These are phyloP conservation scores for Dioscorea dumetorum DNA, from an alignment of 106 monocot species.

Conservation along the genomic window DNA sequence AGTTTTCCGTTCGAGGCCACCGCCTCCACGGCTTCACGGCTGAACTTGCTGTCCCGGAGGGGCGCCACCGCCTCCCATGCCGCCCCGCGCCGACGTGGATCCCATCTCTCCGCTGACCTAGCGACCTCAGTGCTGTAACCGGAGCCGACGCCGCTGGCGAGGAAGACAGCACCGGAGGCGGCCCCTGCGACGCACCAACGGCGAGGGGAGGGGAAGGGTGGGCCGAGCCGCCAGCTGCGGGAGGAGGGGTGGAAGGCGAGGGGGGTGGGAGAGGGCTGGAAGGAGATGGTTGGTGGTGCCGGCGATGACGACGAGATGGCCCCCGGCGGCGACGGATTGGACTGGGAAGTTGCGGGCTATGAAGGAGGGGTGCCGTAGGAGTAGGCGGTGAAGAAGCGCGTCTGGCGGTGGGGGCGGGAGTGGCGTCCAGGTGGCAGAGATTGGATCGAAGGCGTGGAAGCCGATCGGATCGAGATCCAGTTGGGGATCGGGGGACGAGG, in stretches of 20 bases:
- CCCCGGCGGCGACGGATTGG: conserved; percentile 42
- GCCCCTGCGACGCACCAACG: conserved; percentile 72
- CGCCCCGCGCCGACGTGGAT: conserved; percentile 2
- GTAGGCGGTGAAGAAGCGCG: conserved; percentile 13
- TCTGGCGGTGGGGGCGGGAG: conserved; percentile 44
- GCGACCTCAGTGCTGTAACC: conserved; percentile 47
- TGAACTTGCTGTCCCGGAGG: conserved; percentile 67
- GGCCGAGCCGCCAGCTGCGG: conserved; percentile 41
- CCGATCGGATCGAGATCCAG: conserved; percentile 9
- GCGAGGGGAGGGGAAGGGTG: conserved; percentile 46
- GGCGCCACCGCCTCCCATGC: conserved; percentile 45
- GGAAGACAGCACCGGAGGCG: conserved; percentile 27
- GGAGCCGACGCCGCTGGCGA: conserved; percentile 56
- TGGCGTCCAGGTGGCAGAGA: conserved; percentile 31
- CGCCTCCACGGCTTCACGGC: conserved; percentile 58
- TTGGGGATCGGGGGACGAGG: background rate
- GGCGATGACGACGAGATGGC: conserved; percentile 39
- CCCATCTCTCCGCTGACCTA: conserved; percentile 43
- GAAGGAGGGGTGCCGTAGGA: conserved; percentile 70
- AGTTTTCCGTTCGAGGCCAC: conserved; percentile 46
- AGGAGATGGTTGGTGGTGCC: conserved; percentile 42
- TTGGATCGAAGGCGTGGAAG: conserved; percentile 47
- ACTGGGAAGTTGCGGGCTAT: conserved; percentile 58
- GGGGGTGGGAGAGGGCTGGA: conserved; percentile 56
- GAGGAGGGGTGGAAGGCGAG: conserved; percentile 44